These are phyloP conservation scores for Tephrocybe rancida DNA, from an alignment of 768 basidiomycete genomes.

Conservation along the genomic window DNA sequence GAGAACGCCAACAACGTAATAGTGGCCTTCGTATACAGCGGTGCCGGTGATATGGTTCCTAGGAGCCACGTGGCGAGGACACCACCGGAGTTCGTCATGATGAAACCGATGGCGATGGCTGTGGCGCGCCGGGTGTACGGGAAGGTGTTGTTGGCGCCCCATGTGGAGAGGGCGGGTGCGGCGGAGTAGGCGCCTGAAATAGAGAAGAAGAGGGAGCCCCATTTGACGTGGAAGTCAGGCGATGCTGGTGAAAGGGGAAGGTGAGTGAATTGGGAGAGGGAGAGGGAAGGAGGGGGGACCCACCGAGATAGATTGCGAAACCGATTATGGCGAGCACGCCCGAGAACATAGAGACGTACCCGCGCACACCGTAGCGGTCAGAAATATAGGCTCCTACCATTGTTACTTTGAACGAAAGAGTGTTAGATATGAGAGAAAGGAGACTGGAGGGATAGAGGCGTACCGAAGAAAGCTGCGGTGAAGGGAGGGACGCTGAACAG, in stretches of 20 bases:
- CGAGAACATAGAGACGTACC: slow-evolving; percentile 44
- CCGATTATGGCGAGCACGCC: slow-evolving; percentile 48
- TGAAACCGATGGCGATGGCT: slow-evolving; percentile 57
- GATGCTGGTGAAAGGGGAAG: not conserved
- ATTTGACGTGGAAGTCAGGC: slow-evolving; percentile 34
- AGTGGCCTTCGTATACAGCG: slow-evolving; percentile 52
- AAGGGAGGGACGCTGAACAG: slow-evolving; percentile 68
- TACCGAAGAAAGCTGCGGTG: slow-evolving; percentile 48
- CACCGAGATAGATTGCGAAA: slow-evolving; percentile 58
- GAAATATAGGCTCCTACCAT: slow-evolving; percentile 48
- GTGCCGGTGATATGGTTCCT: slow-evolving; percentile 49
- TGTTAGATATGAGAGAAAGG: not conserved
- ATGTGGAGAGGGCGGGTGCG: slow-evolving; percentile 55
- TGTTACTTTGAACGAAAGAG: slow-evolving; percentile 23
- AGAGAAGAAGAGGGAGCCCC: slow-evolving; percentile 58
- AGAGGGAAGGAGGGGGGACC: slow-evolving; percentile 7
- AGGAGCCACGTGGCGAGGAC: slow-evolving; percentile 65
- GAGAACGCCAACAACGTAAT: slow-evolving; percentile 42
- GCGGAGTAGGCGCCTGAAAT: slow-evolving; percentile 51
- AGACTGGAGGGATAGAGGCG: slow-evolving; percentile 17
- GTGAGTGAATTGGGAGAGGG: not conserved
- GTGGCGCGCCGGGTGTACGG: slow-evolving; percentile 61
- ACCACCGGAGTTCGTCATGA: slow-evolving; percentile 59
- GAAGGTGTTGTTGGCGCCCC: slow-evolving; percentile 63
- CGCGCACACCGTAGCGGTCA: slow-evolving; percentile 54